Percentiles rank a stretch among this genome's conserved stretches.
These are phyloP conservation scores for Colletotrichum abscissum DNA, from an alignment of 2,329 filamentous ascomycete genomes.

Conservation along the genomic window DNA sequence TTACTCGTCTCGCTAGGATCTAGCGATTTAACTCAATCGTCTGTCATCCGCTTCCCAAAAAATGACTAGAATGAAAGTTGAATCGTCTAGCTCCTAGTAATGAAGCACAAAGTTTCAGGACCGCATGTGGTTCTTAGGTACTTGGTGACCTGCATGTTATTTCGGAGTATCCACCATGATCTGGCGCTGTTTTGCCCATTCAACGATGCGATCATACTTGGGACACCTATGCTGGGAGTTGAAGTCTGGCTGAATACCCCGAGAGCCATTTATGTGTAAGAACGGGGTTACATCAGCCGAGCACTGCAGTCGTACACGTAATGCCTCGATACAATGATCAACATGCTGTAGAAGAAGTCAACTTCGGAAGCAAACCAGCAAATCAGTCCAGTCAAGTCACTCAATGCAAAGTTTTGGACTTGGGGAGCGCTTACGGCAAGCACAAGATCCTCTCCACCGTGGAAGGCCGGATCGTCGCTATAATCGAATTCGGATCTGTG, in stretches of 20 bases:
- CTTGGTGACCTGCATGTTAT: too few species aligned
- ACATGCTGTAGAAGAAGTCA: conserved; percentile 10
- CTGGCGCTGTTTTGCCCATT: conserved; percentile 19
- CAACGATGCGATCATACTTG: conserved; percentile 22
- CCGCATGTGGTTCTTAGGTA: too few species aligned
- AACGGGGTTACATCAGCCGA: conserved; percentile 19
- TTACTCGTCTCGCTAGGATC: too few species aligned
- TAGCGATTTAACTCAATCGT: too few species aligned
- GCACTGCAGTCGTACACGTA: conserved; percentile 15
- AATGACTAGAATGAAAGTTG: too few species aligned
- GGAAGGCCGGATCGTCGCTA: conserved; percentile 20
- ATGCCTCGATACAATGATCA: conserved; percentile 26
- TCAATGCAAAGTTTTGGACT: background rate
- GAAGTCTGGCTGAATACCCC: conserved; percentile 24
- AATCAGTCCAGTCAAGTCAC: too few species aligned
- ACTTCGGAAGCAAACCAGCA: too few species aligned
- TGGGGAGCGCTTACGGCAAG: conserved; percentile 3
- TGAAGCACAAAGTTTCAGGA: too few species aligned
- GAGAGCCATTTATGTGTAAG: conserved; percentile 7
- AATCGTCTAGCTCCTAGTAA: too few species aligned
- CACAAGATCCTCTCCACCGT: conserved; percentile 14
- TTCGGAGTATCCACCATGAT: conserved; percentile 8
- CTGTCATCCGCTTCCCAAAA: too few species aligned
- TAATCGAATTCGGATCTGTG: conserved; percentile 21
- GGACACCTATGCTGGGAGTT: conserved; percentile 25